These are phyloP conservation scores for Lenzites betulinus DNA, from an alignment of 768 basidiomycete species.

Conservation along the genomic window DNA sequence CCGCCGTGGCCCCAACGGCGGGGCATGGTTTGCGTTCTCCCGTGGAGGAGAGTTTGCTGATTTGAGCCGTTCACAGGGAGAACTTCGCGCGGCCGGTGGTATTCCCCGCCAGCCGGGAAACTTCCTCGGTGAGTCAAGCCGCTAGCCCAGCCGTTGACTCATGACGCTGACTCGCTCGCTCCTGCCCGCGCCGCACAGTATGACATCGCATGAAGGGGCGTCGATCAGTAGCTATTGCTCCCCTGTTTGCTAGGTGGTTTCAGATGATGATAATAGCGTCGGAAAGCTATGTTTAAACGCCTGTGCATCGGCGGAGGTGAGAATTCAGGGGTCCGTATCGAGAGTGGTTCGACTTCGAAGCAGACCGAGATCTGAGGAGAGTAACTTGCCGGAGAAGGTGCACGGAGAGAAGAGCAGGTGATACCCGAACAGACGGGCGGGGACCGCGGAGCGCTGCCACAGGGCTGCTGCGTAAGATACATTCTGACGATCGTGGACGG, in stretches of 20 bases:
- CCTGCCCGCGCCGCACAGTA: constrained; percentile 2
- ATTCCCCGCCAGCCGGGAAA: constrained; percentile 51
- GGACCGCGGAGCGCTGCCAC: constrained; percentile 1
- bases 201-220: constrained; percentile 15
- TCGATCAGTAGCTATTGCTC: constrained; percentile 9
- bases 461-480: constrained; percentile 11
- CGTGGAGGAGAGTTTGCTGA: constrained; percentile 9
- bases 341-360: constrained; percentile 16
- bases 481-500: constrained; percentile 10
- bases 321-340: constrained; percentile 1
- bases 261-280: constrained; percentile 5
- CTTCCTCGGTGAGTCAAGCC: constrained; percentile 30
- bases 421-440: constrained; percentile 7
- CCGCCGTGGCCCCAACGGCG: constrained; percentile 5
- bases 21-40: constrained; percentile 6
- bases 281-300: constrained; percentile 14
- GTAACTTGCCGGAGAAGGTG: constrained; percentile 16
- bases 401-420: background rate
- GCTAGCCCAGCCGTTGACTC: constrained; percentile 11
- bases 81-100: constrained; percentile 71
- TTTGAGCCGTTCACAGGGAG: constrained; percentile 42
- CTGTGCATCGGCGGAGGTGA: constrained; percentile 18
- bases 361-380: background rate
- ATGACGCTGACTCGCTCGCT: constrained; percentile 4
- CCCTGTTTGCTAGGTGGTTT: constrained; percentile 10